phyloP scores from a whole-genome alignment of 306 rosid species.

The Sechiopsis laciniata region DNA sequence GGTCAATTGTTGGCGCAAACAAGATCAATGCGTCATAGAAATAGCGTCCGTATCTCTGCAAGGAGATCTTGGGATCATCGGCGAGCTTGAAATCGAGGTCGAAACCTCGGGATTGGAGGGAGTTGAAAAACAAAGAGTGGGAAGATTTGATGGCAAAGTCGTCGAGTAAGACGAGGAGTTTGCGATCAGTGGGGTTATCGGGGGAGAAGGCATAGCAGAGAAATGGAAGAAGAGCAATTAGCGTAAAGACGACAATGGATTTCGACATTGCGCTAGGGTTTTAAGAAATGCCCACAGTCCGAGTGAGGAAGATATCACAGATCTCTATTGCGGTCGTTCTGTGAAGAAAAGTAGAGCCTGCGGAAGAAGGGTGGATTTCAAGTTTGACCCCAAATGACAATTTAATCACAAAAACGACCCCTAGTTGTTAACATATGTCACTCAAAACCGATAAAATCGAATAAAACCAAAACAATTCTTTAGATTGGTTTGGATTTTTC shows the following conservation, averaged over 20 bases:
- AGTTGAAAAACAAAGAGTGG: conserved; percentile 72
- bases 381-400: not conserved
- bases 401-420: not conserved
- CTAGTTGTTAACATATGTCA: not conserved
- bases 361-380: not conserved
- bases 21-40: conserved; percentile 70
- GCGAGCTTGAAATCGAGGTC: conserved; percentile 91
- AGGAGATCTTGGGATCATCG: conserved; percentile 66
- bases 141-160: conserved; percentile 82
- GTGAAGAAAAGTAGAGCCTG: not conserved
- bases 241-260: conserved; percentile 40
- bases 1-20: conserved; percentile 75
- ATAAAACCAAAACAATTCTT: too few relatives aligned
- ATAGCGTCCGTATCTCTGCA: conserved; percentile 85
- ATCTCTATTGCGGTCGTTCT: conserved; percentile 17
- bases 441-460: too few relatives aligned
- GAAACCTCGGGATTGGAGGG: conserved; percentile 84
- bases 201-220: conserved; percentile 61
- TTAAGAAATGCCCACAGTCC: too few relatives aligned
- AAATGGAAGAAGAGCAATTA: conserved; percentile 50
- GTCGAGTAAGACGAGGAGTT: conserved; percentile 74
- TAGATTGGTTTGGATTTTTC: too few relatives aligned
- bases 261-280: conserved; percentile 57
- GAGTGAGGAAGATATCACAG: too few relatives aligned
- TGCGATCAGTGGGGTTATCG: conserved; percentile 65